Conservation (phyloP, 2,329 filamentous ascomycete genomes). For the Whalleya microplaca region DNA sequence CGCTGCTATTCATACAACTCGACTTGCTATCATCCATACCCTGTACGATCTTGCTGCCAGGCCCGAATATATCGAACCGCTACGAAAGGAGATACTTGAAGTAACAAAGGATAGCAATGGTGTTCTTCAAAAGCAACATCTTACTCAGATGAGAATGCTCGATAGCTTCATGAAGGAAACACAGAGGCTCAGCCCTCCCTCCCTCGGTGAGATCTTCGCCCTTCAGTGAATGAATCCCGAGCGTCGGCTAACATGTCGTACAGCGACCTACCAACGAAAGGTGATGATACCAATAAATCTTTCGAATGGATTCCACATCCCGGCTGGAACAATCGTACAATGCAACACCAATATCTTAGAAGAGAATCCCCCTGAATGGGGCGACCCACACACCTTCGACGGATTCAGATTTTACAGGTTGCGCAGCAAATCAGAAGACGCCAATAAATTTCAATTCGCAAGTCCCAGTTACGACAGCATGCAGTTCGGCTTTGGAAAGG, state of each 20-base stretch:
- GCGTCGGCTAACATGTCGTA: constrained; percentile 1
- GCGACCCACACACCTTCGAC: constrained; percentile 32
- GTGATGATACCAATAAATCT: constrained; percentile 36
- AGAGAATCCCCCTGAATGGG: constrained; percentile 31
- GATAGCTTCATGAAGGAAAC: constrained; percentile 46
- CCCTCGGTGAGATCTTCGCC: constrained; percentile 28
- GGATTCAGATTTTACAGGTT: constrained; percentile 35
- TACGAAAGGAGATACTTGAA: constrained; percentile 45
- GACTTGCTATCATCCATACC: constrained; percentile 38
- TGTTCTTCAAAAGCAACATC: constrained; percentile 32
- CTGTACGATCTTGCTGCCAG: constrained; percentile 47
- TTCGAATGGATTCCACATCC: constrained; percentile 39
- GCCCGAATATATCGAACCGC: constrained; percentile 47
- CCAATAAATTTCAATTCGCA: constrained; percentile 38
- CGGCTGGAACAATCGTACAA: constrained; percentile 33
- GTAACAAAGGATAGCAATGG: constrained; percentile 31
- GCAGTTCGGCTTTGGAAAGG: constrained; percentile 44
- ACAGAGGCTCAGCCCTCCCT: constrained; percentile 37
- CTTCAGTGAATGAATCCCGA: neutral
- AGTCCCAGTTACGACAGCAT: constrained; percentile 39
- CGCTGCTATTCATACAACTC: constrained; percentile 42
- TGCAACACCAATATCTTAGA: constrained; percentile 34
- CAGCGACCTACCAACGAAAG: constrained; percentile 35
- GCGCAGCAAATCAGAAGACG: constrained; percentile 26
- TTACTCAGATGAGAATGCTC: constrained; percentile 38